Evolutionary conservation across 148 eudicot genomes (phyloP).

Genomic region (Chenopodium quinoa): DNA sequence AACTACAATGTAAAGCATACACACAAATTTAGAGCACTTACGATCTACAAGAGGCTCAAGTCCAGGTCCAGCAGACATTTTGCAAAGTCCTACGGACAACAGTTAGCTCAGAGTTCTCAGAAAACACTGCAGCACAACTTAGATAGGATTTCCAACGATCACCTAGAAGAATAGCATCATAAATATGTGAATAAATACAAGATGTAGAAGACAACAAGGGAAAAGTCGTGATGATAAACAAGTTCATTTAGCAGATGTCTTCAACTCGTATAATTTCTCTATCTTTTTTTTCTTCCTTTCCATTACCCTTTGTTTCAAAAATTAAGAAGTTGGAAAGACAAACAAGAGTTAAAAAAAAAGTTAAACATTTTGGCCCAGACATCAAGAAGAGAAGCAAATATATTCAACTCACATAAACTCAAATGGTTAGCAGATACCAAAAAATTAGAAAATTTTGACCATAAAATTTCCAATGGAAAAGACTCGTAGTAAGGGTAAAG

Average conservation of each 20-base stretch:
- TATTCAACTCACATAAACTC: neutral
- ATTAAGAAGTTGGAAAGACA: neutral
- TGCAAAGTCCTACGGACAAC: constrained; percentile 21
- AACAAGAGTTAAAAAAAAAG: neutral
- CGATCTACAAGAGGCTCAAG: constrained; percentile 83
- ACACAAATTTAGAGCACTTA: constrained; percentile 38
- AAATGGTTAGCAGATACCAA: neutral
- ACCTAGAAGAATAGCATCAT: neutral
- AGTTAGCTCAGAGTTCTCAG: constrained; percentile 17
- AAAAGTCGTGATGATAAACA: neutral
- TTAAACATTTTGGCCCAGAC: neutral
- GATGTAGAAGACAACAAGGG: neutral
- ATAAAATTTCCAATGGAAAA: too few relatives aligned
- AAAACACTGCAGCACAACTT: constrained; percentile 12
- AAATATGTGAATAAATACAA: neutral
- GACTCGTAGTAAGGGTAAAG: neutral
- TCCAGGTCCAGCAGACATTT: constrained; percentile 69
- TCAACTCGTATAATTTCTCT: neutral
- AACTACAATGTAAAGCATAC: neutral
- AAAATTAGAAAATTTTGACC: neutral
- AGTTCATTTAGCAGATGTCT: neutral
- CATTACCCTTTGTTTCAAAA: neutral
- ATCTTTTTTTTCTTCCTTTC: neutral
- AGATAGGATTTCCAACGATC: constrained; percentile 14
- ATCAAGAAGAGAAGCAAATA: neutral